Evolutionary conservation across 169 alveolate genomes (phyloP), one percentile per base, ranked within the genome.

Genomic region (Perkinsus olseni): DNA sequence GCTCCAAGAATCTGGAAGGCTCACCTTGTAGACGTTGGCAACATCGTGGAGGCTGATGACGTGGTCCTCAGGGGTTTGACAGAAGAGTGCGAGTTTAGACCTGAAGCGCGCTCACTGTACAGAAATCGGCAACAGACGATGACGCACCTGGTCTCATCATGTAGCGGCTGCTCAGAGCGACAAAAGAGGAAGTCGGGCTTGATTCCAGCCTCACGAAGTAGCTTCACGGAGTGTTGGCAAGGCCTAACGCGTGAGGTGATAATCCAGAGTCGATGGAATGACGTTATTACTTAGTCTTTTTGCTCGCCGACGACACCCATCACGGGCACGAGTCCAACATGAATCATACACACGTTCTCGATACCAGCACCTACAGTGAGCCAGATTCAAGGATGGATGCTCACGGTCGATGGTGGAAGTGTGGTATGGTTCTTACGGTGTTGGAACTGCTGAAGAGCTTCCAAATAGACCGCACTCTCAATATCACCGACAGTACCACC

Each of bases 401-500:
- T n/a, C n/a, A 62, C 82, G 31, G 37, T 24, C 82, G 17, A 13
- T 28, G 82, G 82, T 4, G 37, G 13, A 6, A 17, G 6, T 17
- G 24, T 6, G 17, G 17, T 24, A 4, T 13, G 1, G 82, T 62
- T 24, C 82, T 62, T 62, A 62, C 82, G 95, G 74, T 95, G 94
- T 91, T 93, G 93, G 92, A 99, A 94, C 94, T 98, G 99, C 93
- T 98, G 98, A 38, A 98, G 94, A 0, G 99, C 98, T 93, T 98
- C 99, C 92, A 97, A 96, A 94, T 98, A 98, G 1, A 98, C 98
- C 8, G 99, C 98, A 51, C 98, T 97, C 95, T 98, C 99, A 37
- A 98, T 96, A 94, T 99, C 99, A 40, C 99, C 99, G 6, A 98
- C 99, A 6, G 99, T 98, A 24, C 99, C 99, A 38, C 99, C 99